Conservation (phyloP, 2,329 filamentous ascomycete species). For the Cladosporium sp. region DNA sequence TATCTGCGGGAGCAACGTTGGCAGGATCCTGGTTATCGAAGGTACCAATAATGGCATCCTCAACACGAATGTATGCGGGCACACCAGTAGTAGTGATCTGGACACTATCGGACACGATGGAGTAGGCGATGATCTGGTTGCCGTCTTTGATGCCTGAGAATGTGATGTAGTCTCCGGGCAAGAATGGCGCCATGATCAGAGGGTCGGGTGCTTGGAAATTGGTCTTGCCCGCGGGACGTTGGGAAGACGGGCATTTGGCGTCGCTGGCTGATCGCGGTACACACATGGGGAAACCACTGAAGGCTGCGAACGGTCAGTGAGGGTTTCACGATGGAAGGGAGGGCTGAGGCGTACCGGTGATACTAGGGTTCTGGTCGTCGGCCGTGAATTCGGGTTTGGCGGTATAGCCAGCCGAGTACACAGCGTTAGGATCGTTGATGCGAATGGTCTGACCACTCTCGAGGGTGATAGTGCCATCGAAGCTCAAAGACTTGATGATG, state of each 20-base stretch:
- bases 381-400: constrained; percentile 43
- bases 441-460: constrained; percentile 13
- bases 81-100: constrained; percentile 34
- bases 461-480: constrained; percentile 13
- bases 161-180: constrained; percentile 39
- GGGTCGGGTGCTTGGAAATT: constrained; percentile 33
- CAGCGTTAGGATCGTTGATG: constrained; percentile 22
- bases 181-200: constrained; percentile 39
- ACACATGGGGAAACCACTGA: constrained; percentile 52
- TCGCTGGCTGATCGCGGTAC: constrained; percentile 41
- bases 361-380: constrained; percentile 47
- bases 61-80: constrained; percentile 40
- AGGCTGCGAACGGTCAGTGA: constrained; percentile 25
- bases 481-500: constrained; percentile 7
- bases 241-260: constrained; percentile 34
- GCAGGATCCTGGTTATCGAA: constrained; percentile 32
- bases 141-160: constrained; percentile 35
- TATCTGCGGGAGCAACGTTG: constrained; percentile 33
- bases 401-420: constrained; percentile 27
- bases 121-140: constrained; percentile 36
- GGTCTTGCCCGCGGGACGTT: constrained; percentile 31
- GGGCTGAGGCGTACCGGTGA: constrained; percentile 23
- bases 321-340: background rate
- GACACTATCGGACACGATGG: constrained; percentile 37
- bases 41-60: constrained; percentile 41